A percentile compares a stretch with the other conserved stretches of the same genome.
phyloP scores from a whole-genome alignment of 768 basidiomycete species.

The Russula earlei region DNA sequence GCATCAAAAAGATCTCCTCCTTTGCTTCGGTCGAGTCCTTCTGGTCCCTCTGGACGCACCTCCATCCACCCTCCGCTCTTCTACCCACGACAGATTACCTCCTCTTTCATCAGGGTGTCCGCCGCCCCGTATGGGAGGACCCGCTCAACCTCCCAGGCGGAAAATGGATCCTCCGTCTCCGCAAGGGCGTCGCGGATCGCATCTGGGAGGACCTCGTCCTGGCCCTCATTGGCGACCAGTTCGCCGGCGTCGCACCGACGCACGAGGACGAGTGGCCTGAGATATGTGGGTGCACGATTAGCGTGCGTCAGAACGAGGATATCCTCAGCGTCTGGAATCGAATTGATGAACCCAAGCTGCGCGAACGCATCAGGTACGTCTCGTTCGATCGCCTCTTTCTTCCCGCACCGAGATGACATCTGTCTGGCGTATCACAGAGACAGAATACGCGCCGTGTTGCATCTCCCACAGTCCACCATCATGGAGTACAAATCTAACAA shows the following conservation, averaged over 20 bases:
- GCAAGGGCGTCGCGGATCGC: constrained; percentile 84
- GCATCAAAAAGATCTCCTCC: constrained; percentile 84
- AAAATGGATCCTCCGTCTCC: constrained; percentile 91
- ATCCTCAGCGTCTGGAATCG: constrained; percentile 91
- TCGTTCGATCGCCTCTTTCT: background rate
- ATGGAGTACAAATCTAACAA: constrained; percentile 97
- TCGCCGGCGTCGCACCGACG: constrained; percentile 52
- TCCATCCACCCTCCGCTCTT: constrained; percentile 74
- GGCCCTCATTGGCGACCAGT: constrained; percentile 85
- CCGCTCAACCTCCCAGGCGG: constrained; percentile 80
- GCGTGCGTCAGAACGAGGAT: constrained; percentile 88
- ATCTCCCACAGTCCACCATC: constrained; percentile 64
- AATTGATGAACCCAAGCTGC: constrained; percentile 66
- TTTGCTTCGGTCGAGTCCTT: constrained; percentile 96
- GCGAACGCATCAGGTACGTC: constrained; percentile 74
- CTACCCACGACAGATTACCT: constrained; percentile 90
- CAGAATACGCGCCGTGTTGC: constrained; percentile 65
- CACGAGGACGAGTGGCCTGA: constrained; percentile 56
- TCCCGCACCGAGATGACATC: background rate
- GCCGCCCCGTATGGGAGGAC: constrained; percentile 94
- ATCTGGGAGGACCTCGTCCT: constrained; percentile 87
- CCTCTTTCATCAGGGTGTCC: constrained; percentile 78
- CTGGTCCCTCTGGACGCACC: constrained; percentile 90
- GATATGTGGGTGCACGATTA: constrained; percentile 93
- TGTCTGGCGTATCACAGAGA: constrained; percentile 41